These are phyloP conservation scores for Sideroxylon spinosum DNA, from an alignment of 179 eudicot species.

Conservation along the genomic window DNA sequence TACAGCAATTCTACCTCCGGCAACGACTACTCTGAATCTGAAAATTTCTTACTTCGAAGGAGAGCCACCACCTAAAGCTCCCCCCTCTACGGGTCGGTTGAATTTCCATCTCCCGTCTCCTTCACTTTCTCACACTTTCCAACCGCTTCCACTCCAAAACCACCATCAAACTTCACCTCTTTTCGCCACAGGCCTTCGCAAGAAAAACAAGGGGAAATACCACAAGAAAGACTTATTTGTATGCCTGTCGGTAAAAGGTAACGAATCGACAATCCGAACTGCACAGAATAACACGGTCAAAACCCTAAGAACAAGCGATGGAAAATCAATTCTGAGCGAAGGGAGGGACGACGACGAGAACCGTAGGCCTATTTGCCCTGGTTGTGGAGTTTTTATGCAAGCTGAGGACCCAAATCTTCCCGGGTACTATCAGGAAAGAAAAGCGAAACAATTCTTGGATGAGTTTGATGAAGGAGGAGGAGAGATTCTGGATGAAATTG, in stretches of 20 bases:
- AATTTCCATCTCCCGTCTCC: not conserved
- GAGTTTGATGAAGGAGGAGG: slow-evolving; percentile 33
- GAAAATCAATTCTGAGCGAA: slow-evolving; percentile 63
- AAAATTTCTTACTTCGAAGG: slow-evolving; percentile 19
- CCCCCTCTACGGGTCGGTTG: slow-evolving; percentile 35
- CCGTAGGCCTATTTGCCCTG: slow-evolving; percentile 71
- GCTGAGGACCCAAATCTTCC: slow-evolving; percentile 72
- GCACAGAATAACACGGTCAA: slow-evolving; percentile 31
- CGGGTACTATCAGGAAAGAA: slow-evolving; percentile 68
- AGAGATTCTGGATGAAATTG: slow-evolving; percentile 37
- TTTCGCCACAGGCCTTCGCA: slow-evolving; percentile 37
- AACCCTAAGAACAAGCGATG: slow-evolving; percentile 34
- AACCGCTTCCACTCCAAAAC: slow-evolving; percentile 5
- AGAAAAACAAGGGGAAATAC: slow-evolving; percentile 22
- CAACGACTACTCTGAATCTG: slow-evolving; percentile 17
- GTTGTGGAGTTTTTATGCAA: slow-evolving; percentile 98
- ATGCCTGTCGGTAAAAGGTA: slow-evolving; percentile 45
- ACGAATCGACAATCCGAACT: slow-evolving; percentile 32
- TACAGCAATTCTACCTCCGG: slow-evolving; percentile 31
- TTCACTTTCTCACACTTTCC: slow-evolving; percentile 17
- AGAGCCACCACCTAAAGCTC: slow-evolving; percentile 17
- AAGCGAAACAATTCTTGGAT: slow-evolving; percentile 21
- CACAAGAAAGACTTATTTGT: slow-evolving; percentile 25
- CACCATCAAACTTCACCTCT: slow-evolving; percentile 14
- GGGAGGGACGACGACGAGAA: slow-evolving; percentile 85